Conservation (phyloP, 2,329 filamentous ascomycete genomes). For the Fusarium agapanthi region DNA sequence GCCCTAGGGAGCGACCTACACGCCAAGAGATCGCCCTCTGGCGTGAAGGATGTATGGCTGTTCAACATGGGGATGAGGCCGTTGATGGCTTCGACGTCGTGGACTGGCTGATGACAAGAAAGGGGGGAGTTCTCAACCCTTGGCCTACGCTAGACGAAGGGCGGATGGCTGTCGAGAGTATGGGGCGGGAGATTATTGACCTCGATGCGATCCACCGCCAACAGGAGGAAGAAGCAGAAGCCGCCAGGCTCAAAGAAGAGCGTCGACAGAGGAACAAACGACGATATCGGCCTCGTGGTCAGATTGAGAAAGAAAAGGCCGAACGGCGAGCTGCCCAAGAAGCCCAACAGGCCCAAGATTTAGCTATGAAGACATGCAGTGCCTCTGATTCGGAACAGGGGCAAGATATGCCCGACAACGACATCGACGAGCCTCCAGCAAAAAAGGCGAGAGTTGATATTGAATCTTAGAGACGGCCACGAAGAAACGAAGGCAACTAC, state of each 20-base stretch:
- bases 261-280: slow-evolving; percentile 35
- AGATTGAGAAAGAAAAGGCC: slow-evolving; percentile 30
- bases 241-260: slow-evolving; percentile 25
- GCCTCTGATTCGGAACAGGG: not conserved
- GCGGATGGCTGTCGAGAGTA: slow-evolving; percentile 17
- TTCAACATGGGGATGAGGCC: slow-evolving; percentile 21
- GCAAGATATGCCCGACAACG: not conserved
- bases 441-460: not conserved
- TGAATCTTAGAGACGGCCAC: not conserved
- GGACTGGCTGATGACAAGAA: slow-evolving; percentile 33
- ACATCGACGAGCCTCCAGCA: not conserved
- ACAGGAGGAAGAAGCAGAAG: slow-evolving; percentile 25
- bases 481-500: not conserved
- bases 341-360: not conserved
- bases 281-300: slow-evolving; percentile 34
- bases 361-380: not conserved
- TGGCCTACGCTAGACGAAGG: slow-evolving; percentile 35
- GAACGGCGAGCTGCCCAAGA: slow-evolving; percentile 15
- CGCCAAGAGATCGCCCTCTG: slow-evolving; percentile 21
- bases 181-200: slow-evolving; percentile 34
- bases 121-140: slow-evolving; percentile 23
- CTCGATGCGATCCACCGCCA: slow-evolving; percentile 14
- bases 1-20: slow-evolving; percentile 8
- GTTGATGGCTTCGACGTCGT: slow-evolving; percentile 32
- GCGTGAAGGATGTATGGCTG: slow-evolving; percentile 25